Conservation (phyloP, 192 early-diverging fungal species). For the Coemansia erecta region DNA sequence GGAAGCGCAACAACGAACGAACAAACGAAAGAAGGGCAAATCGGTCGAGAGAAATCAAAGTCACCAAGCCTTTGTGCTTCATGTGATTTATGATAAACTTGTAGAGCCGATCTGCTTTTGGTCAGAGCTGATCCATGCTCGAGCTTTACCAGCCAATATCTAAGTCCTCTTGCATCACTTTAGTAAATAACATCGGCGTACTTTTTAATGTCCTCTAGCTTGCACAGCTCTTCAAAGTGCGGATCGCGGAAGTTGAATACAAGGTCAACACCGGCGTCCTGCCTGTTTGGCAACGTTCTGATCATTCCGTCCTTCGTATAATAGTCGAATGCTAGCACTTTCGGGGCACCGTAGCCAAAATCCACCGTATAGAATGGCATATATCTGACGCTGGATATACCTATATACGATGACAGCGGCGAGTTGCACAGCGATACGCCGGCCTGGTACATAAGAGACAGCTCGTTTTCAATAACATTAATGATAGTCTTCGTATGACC, state of each 20-base stretch:
- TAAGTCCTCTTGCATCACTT: not conserved
- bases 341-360: constrained; percentile 40
- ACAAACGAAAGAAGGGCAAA: no score
- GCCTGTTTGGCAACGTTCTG: constrained; percentile 29
- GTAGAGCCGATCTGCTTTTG: no score
- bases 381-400: constrained; percentile 34
- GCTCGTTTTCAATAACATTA: constrained; percentile 27
- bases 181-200: constrained; percentile 42
- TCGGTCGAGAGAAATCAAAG: no score
- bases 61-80: no score
- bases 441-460: constrained; percentile 23
- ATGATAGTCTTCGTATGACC: constrained; percentile 34
- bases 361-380: constrained; percentile 37
- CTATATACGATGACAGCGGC: constrained; percentile 23
- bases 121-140: no score
- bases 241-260: constrained; percentile 27
- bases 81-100: no score
- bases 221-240: constrained; percentile 22
- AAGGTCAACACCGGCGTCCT: constrained; percentile 44
- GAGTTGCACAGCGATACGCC: constrained; percentile 28
- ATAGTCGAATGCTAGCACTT: constrained; percentile 30
- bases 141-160: no score
- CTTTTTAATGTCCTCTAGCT: constrained; percentile 14
- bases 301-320: constrained; percentile 31
- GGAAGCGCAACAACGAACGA: no score